Evolutionary conservation across 257 asterid genomes (phyloP).

Genomic region (Nicotiana tabacum): DNA sequence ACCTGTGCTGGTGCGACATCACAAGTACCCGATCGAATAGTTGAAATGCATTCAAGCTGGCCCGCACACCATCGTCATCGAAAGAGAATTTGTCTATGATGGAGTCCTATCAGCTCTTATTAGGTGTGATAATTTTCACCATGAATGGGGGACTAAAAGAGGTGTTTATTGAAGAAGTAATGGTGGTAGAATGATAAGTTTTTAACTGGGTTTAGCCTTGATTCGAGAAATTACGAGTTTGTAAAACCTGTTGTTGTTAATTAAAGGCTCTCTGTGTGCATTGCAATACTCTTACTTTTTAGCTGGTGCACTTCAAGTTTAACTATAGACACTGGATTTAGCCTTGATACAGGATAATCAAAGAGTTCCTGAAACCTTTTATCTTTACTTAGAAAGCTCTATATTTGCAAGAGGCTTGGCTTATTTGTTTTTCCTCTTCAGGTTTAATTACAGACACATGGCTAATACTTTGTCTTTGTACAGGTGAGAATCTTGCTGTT

Average conservation of each 20-base stretch:
- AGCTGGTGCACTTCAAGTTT: constrained; percentile 45
- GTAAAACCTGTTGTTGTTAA: background rate
- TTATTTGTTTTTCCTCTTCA: constrained; percentile 19
- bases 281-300: background rate
- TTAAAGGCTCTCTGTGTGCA: background rate
- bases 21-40: too few relatives aligned
- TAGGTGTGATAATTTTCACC: background rate
- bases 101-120: background rate
- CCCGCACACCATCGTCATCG: too few relatives aligned
- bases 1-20: too few relatives aligned
- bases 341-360: background rate
- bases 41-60: too few relatives aligned
- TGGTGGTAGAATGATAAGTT: background rate
- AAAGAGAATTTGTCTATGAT: background rate
- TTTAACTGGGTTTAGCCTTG: background rate
- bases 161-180: background rate
- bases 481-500: constrained; percentile 43
- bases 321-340: constrained; percentile 50
- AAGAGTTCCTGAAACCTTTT: background rate
- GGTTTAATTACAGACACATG: constrained; percentile 98
- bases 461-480: constrained; percentile 91
- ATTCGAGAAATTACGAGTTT: background rate
- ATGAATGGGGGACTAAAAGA: background rate
- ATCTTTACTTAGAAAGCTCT: background rate
- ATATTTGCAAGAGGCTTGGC: background rate